Conservation (phyloP, 2,329 filamentous ascomycete species). For the Pseudohalonectria lignicola region DNA sequence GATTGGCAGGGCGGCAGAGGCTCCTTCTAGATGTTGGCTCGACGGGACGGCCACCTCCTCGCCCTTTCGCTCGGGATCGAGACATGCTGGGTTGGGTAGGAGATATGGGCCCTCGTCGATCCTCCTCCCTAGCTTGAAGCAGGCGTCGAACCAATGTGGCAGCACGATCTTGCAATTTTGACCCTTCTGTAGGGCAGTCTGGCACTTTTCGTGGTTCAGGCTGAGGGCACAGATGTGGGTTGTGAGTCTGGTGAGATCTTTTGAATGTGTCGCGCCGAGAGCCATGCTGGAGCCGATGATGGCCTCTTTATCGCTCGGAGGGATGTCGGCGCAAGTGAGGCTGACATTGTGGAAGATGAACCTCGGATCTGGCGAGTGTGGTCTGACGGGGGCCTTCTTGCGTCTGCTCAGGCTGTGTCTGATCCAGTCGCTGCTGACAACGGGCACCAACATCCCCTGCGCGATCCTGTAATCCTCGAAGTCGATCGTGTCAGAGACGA, state of each 20-base stretch:
- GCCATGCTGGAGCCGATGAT: slow-evolving; percentile 85
- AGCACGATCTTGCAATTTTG: slow-evolving; percentile 74
- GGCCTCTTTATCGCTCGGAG: slow-evolving; percentile 77
- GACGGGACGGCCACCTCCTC: slow-evolving; percentile 28
- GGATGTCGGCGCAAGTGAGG: slow-evolving; percentile 74
- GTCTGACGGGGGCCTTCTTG: slow-evolving; percentile 66
- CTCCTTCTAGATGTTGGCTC: slow-evolving; percentile 55
- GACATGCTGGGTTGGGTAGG: slow-evolving; percentile 75
- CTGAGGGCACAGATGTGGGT: slow-evolving; percentile 84
- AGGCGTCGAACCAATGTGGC: slow-evolving; percentile 97
- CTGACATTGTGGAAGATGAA: slow-evolving; percentile 83
- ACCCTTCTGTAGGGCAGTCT: slow-evolving; percentile 49
- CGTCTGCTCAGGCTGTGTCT: slow-evolving; percentile 55
- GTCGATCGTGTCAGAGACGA: slow-evolving; percentile 66
- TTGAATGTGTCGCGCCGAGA: slow-evolving; percentile 73
- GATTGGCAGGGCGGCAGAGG: slow-evolving; percentile 38
- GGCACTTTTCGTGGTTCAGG: slow-evolving; percentile 62
- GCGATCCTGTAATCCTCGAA: slow-evolving; percentile 78
- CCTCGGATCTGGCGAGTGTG: slow-evolving; percentile 81
- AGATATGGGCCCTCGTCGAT: slow-evolving; percentile 83
- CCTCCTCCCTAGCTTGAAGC: slow-evolving; percentile 80
- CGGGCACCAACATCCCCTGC: slow-evolving; percentile 67
- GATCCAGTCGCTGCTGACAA: slow-evolving; percentile 78
- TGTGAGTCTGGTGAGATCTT: slow-evolving; percentile 58
- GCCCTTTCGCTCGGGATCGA: slow-evolving; percentile 29